Evolutionary conservation across 768 basidiomycete species (phyloP).

Genomic region (Termitomyces sp.): DNA sequence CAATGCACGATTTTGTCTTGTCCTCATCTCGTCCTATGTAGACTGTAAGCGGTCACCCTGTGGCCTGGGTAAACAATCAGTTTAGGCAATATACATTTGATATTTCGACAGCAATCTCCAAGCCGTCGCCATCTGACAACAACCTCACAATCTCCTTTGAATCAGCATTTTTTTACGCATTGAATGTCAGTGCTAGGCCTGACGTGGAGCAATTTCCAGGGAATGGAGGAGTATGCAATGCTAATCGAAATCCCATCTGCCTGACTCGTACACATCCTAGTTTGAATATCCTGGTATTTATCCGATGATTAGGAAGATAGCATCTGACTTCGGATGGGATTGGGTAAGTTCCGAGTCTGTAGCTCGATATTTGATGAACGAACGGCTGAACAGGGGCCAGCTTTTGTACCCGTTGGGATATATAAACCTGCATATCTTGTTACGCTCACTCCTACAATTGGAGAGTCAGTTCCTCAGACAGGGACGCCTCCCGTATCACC

Average conservation of each 20-base stretch:
- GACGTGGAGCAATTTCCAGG: constrained; percentile 39
- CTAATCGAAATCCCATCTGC: neutral
- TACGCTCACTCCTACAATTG: constrained; percentile 25
- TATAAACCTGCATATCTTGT: constrained; percentile 53
- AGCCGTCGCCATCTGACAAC: constrained; percentile 25
- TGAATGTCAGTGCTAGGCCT: constrained; percentile 39
- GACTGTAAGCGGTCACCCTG: constrained; percentile 45
- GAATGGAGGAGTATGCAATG: constrained; percentile 24
- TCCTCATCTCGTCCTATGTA: constrained; percentile 10
- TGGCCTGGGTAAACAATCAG: constrained; percentile 56
- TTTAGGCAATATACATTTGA: constrained; percentile 53
- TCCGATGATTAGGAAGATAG: constrained; percentile 44
- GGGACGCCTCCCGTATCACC: constrained; percentile 21
- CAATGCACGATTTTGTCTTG: neutral
- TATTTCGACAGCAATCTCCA: constrained; percentile 35
- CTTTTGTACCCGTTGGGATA: constrained; percentile 51
- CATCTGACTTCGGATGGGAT: constrained; percentile 59
- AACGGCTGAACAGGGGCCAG: constrained; percentile 39
- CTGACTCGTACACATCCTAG: constrained; percentile 19
- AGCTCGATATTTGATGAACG: neutral
- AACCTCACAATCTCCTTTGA: constrained; percentile 49
- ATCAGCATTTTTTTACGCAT: constrained; percentile 48
- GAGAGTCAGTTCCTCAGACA: constrained; percentile 10
- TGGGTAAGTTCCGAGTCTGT: constrained; percentile 32
- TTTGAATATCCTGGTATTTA: constrained; percentile 47